These are phyloP conservation scores for Metschnikowia aberdeeniae DNA, from an alignment of 805 yeast species.

Conservation along the genomic window DNA sequence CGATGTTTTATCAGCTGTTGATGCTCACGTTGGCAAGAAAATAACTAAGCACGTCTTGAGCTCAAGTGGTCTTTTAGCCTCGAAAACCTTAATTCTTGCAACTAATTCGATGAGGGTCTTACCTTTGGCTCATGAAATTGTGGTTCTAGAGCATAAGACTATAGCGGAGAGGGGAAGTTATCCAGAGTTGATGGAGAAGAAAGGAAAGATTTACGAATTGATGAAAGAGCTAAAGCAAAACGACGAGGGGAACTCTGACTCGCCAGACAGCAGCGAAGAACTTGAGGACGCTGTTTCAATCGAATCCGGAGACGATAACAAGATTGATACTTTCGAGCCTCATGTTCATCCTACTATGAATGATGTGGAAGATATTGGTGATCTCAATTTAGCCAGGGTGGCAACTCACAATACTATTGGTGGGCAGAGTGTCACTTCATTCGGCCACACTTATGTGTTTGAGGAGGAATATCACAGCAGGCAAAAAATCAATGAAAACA, in stretches of 20 bases:
- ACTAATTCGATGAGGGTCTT: slow-evolving; percentile 57
- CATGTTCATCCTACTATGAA: slow-evolving; percentile 18
- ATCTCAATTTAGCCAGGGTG: slow-evolving; percentile 14
- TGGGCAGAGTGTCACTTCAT: slow-evolving; percentile 31
- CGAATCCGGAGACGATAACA: slow-evolving; percentile 9
- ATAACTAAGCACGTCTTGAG: slow-evolving; percentile 46
- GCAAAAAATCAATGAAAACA: slow-evolving; percentile 13
- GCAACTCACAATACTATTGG: slow-evolving; percentile 18
- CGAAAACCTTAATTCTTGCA: slow-evolving; percentile 53
- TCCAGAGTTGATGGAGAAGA: slow-evolving; percentile 40
- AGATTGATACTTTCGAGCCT: slow-evolving; percentile 6
- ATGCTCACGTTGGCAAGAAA: slow-evolving; percentile 61
- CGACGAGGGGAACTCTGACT: slow-evolving; percentile 13
- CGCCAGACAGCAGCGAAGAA: slow-evolving; percentile 11
- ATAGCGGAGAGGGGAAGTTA: slow-evolving; percentile 58
- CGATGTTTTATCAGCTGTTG: slow-evolving; percentile 69
- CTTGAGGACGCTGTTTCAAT: slow-evolving; percentile 6
- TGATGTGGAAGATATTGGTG: slow-evolving; percentile 17
- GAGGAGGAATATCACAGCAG: slow-evolving; percentile 23
- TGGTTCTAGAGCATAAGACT: slow-evolving; percentile 50
- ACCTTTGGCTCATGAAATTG: slow-evolving; percentile 56
- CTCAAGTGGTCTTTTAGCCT: slow-evolving; percentile 47
- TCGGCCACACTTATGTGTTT: slow-evolving; percentile 28
- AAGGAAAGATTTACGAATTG: slow-evolving; percentile 31
- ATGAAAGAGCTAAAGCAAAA: slow-evolving; percentile 30